Evolutionary conservation across 179 eudicot genomes (phyloP).

Genomic region (Heliamphora pulchella): DNA sequence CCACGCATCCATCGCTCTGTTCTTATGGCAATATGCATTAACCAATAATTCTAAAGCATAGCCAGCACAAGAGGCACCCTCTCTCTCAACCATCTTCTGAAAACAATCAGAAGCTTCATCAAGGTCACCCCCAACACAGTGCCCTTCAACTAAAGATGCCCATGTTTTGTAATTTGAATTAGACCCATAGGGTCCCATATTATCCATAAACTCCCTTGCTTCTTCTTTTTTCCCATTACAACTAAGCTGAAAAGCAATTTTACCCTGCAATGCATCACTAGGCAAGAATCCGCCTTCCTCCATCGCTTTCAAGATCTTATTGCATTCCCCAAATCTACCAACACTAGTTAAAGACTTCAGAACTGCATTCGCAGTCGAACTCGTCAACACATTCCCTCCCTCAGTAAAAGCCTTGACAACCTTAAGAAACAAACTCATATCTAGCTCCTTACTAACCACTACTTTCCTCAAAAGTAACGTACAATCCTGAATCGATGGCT

Average conservation of each 20-base stretch:
- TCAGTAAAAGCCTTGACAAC: conserved; percentile 43
- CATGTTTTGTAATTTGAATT: conserved; percentile 33
- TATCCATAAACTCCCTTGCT: conserved; percentile 46
- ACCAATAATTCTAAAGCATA: conserved; percentile 51
- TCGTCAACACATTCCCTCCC: conserved; percentile 40
- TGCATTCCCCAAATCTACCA: conserved; percentile 57
- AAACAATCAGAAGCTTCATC: conserved; percentile 47
- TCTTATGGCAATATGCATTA: conserved; percentile 38
- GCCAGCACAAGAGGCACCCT: conserved; percentile 35
- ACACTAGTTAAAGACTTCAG: conserved; percentile 69
- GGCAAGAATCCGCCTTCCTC: conserved; percentile 48
- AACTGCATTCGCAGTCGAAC: conserved; percentile 42
- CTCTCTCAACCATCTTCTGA: conserved; percentile 39
- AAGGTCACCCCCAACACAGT: conserved; percentile 49
- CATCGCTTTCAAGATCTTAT: conserved; percentile 57
- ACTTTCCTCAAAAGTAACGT: conserved; percentile 57
- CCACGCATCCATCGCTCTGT: conserved; percentile 50
- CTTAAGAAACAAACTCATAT: conserved; percentile 49
- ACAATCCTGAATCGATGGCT: conserved; percentile 58
- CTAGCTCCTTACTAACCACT: conserved; percentile 46
- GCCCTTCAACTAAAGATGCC: conserved; percentile 62
- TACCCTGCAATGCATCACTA: conserved; percentile 30
- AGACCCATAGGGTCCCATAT: conserved; percentile 26
- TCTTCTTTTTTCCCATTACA: conserved; percentile 37
- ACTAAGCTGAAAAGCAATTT: conserved; percentile 58